phyloP scores from a whole-genome alignment of 1,284 basidiomycete genomes.

The Athelia psychrophila region DNA sequence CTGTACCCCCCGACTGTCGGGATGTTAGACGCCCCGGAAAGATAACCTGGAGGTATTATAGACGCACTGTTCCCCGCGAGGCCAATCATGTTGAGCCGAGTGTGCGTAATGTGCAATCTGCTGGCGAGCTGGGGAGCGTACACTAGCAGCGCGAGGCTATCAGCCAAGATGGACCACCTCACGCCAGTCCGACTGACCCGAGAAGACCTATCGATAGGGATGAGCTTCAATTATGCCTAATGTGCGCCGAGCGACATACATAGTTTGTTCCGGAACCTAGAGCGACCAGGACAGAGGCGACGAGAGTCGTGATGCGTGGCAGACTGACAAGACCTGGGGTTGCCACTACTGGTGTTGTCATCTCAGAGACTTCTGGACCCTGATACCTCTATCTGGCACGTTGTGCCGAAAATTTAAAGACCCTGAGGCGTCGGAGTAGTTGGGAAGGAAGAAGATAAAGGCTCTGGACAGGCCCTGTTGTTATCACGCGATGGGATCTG shows the following conservation, averaged over 20 bases:
- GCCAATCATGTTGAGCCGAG: conserved; percentile 73
- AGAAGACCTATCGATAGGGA: conserved; percentile 35
- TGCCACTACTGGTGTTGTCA: too few relatives aligned
- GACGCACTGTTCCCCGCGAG: conserved; percentile 61
- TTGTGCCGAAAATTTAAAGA: too few relatives aligned
- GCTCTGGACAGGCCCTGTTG: too few relatives aligned
- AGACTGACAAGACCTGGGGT: conserved; percentile 35
- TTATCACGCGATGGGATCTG: too few relatives aligned
- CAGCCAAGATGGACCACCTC: neutral
- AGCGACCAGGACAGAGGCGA: conserved; percentile 55
- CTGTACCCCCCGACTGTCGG: conserved; percentile 55
- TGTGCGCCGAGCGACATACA: conserved; percentile 35
- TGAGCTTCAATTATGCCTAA: neutral
- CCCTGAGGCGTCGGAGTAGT: too few relatives aligned
- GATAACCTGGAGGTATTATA: conserved; percentile 7
- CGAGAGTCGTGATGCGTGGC: conserved; percentile 42
- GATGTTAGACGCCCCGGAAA: neutral
- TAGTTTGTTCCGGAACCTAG: conserved; percentile 71
- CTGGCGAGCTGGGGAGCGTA: conserved; percentile 79
- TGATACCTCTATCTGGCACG: too few relatives aligned
- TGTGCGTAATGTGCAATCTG: conserved; percentile 69
- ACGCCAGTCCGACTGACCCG: conserved; percentile 33
- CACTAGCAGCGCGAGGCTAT: conserved; percentile 40
- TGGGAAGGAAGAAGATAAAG: too few relatives aligned
- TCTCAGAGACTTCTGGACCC: too few relatives aligned